These are phyloP conservation scores for Pseudisothecium myosuroides DNA, from an alignment of 225 moss, liverwort and hornwort genomes.

Conservation along the genomic window DNA sequence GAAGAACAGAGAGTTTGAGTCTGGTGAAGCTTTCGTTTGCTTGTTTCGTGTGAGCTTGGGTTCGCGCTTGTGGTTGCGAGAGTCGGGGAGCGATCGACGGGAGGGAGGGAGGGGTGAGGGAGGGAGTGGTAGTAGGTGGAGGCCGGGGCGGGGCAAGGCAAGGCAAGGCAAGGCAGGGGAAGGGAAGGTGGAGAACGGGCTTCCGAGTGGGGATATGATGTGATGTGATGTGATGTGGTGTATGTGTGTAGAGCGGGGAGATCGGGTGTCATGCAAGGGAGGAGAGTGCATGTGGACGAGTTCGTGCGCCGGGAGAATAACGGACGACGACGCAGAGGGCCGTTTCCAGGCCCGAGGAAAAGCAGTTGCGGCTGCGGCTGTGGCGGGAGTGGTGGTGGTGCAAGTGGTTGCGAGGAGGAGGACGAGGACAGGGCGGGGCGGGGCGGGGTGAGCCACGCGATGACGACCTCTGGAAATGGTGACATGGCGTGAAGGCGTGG, in stretches of 20 bases:
- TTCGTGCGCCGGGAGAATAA: conserved; percentile 4
- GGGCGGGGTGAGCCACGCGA: conserved; percentile 19
- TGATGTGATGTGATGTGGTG: conserved; percentile 16
- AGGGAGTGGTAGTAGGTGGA: neutral
- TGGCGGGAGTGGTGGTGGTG: neutral
- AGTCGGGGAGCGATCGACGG: conserved; percentile 2
- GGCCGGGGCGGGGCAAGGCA: neutral
- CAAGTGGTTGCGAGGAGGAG: neutral
- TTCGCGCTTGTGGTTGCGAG: neutral
- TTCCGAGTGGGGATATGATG: neutral
- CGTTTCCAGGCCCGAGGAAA: neutral
- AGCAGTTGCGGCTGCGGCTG: neutral
- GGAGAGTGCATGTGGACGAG: conserved; percentile 12
- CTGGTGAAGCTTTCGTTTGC: neutral
- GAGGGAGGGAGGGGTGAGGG: neutral
- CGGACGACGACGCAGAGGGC: conserved; percentile 41
- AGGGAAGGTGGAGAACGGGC: neutral
- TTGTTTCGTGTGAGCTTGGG: neutral
- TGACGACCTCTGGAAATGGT: conserved; percentile 16
- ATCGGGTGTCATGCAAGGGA: conserved; percentile 22
- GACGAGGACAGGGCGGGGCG: conserved; percentile 8
- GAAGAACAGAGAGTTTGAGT: neutral
- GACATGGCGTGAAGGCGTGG: conserved; percentile 20
- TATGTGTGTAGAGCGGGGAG: neutral
- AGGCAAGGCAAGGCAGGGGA: neutral